phyloP scores from a whole-genome alignment of 1,139 yeast species.

The Diutina scorzettiae region DNA sequence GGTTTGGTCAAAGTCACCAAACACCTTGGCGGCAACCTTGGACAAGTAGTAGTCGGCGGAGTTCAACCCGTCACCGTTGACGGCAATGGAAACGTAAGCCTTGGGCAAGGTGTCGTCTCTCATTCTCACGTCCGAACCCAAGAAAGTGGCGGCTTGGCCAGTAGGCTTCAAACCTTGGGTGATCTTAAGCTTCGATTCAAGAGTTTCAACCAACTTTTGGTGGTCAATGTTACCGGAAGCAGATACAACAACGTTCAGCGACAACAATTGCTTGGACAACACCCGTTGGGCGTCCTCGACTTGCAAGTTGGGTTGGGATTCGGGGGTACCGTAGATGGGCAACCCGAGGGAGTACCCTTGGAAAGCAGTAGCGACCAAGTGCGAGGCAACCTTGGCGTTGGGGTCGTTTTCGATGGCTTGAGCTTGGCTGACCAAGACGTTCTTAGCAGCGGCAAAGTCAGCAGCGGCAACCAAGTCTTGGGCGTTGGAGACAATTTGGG shows the following conservation, averaged over 20 bases:
- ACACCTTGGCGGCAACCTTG: slow-evolving; percentile 61
- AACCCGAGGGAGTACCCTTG: slow-evolving; percentile 72
- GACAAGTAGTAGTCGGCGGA: slow-evolving; percentile 61
- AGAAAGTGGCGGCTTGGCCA: slow-evolving; percentile 44
- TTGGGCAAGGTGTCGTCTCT: slow-evolving; percentile 80
- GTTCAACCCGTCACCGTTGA: slow-evolving; percentile 50
- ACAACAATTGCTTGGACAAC: slow-evolving; percentile 42
- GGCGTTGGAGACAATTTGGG: slow-evolving; percentile 25
- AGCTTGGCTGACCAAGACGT: slow-evolving; percentile 27
- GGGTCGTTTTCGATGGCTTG: slow-evolving; percentile 35
- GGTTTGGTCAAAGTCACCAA: slow-evolving; percentile 47
- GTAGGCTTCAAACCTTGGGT: slow-evolving; percentile 46
- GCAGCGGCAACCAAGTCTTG: slow-evolving; percentile 20
- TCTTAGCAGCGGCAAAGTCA: slow-evolving; percentile 23
- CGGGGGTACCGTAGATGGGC: slow-evolving; percentile 64
- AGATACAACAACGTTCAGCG: slow-evolving; percentile 56
- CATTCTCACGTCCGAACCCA: slow-evolving; percentile 77
- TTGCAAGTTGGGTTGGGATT: slow-evolving; percentile 46
- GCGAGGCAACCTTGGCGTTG: slow-evolving; percentile 47
- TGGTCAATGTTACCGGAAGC: slow-evolving; percentile 66
- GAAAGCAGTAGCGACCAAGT: slow-evolving; percentile 70
- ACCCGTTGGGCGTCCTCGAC: slow-evolving; percentile 46
- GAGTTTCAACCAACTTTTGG: slow-evolving; percentile 53
- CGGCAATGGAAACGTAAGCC: slow-evolving; percentile 68
- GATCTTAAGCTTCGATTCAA: slow-evolving; percentile 38